phyloP scores from a whole-genome alignment of 768 basidiomycete genomes.

The Hericium erinaceus region DNA sequence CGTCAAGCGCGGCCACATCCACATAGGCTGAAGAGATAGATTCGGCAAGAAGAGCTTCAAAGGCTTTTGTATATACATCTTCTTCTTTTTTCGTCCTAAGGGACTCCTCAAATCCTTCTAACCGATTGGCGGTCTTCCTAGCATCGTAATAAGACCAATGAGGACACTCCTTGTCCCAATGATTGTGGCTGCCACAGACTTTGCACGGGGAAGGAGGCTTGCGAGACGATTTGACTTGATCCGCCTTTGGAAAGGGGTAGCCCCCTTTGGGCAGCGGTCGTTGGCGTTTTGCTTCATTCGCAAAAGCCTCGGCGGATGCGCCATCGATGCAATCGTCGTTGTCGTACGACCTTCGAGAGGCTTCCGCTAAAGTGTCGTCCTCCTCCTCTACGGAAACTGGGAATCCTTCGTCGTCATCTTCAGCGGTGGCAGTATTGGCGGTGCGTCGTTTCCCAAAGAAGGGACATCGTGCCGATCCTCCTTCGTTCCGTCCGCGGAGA shows the following conservation, averaged over 20 bases:
- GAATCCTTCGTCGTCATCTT: background rate
- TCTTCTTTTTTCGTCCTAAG: too few species aligned
- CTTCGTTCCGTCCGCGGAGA: too few species aligned
- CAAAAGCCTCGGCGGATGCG: too few species aligned
- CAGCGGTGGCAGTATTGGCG: background rate
- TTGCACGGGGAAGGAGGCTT: background rate
- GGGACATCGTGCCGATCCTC: background rate
- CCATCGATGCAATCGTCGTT: background rate
- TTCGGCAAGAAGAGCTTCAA: background rate
- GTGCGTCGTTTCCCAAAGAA: background rate
- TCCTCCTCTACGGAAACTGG: background rate
- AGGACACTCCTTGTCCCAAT: too few species aligned
- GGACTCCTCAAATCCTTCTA: too few species aligned
- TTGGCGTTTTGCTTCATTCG: background rate
- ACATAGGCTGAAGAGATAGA: background rate
- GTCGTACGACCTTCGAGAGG: background rate
- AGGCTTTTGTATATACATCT: slow-evolving; percentile 4
- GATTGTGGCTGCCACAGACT: slow-evolving; percentile 21
- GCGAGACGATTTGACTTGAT: background rate
- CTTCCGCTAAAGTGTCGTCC: background rate
- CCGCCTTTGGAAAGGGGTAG: background rate
- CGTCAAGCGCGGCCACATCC: background rate
- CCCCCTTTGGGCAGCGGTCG: background rate
- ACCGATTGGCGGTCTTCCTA: too few species aligned
- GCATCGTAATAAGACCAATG: too few species aligned